A percentile compares a stretch with the other conserved stretches of the same genome.
These are phyloP conservation scores for Ajuga reptans DNA, from an alignment of 305 asterid genomes.

Conservation along the genomic window DNA sequence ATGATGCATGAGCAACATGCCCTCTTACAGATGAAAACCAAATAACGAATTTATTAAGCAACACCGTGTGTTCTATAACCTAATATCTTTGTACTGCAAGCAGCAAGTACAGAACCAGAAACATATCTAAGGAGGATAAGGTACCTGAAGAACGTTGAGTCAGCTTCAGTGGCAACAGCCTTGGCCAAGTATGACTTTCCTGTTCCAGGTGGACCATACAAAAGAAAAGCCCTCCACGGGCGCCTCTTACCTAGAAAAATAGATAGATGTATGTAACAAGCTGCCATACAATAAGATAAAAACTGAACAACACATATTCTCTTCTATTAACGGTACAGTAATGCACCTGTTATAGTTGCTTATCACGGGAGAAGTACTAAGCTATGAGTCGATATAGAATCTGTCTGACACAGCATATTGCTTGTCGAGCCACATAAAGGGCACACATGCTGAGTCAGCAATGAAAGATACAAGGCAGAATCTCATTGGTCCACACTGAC, in stretches of 20 bases:
- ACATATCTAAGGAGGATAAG: constrained; percentile 7
- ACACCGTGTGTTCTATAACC: background rate
- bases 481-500: background rate
- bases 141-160: constrained; percentile 92
- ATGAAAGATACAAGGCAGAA: background rate
- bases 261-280: background rate
- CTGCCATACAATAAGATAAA: background rate
- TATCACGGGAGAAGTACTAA: background rate
- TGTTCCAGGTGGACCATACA: constrained; percentile 98
- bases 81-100: background rate
- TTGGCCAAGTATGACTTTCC: constrained; percentile 96
- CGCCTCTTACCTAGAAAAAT: constrained; percentile 67
- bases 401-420: background rate
- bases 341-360: background rate
- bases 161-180: constrained; percentile 99
- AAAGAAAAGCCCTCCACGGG: constrained; percentile 98
- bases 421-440: background rate
- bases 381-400: background rate
- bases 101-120: background rate
- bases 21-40: background rate
- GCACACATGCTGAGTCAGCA: background rate
- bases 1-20: background rate
- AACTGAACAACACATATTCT: background rate
- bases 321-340: background rate
- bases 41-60: constrained; percentile 10